Evolutionary conservation across 208 protist genomes (phyloP).

Genomic region (Leishmania aethiopica): DNA sequence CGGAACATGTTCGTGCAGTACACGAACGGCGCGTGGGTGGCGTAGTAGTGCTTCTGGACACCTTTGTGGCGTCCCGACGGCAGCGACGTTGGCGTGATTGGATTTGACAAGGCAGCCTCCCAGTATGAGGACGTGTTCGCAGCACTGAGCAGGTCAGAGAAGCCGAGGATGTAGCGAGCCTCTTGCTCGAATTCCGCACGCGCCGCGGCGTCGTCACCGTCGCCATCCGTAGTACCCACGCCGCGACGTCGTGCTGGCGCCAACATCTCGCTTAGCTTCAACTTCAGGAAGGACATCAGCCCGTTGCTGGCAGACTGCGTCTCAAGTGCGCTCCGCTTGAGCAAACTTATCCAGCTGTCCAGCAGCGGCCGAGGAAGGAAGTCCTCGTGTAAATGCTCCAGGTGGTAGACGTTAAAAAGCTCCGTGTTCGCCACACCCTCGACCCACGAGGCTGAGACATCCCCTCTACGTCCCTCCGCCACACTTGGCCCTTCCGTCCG

Average conservation of each 20-base stretch:
- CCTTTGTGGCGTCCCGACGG: background rate
- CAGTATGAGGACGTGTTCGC: constrained; percentile 26
- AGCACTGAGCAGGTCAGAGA: constrained; percentile 10
- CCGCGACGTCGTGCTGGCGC: too few species aligned
- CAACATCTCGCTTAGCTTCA: background rate
- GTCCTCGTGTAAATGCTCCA: too few species aligned
- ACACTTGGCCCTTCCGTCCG: constrained; percentile 33
- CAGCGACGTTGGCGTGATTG: background rate
- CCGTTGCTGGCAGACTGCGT: background rate
- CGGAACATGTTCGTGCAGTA: constrained; percentile 70
- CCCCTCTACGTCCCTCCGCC: background rate
- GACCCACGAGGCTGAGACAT: too few species aligned
- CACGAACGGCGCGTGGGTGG: constrained; percentile 66
- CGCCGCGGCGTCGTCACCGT: too few species aligned
- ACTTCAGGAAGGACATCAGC: background rate
- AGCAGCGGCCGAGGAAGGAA: background rate
- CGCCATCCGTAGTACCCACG: too few species aligned
- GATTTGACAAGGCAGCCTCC: constrained; percentile 15
- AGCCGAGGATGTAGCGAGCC: constrained; percentile 5
- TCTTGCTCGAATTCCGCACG: background rate
- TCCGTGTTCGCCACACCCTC: too few species aligned
- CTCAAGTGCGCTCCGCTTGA: background rate
- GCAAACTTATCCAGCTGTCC: background rate
- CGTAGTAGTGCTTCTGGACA: constrained; percentile 17
- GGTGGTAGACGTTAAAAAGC: too few species aligned